Evolutionary conservation across 2,329 filamentous ascomycete genomes (phyloP).

Genomic region (Penicillium glabrum): DNA sequence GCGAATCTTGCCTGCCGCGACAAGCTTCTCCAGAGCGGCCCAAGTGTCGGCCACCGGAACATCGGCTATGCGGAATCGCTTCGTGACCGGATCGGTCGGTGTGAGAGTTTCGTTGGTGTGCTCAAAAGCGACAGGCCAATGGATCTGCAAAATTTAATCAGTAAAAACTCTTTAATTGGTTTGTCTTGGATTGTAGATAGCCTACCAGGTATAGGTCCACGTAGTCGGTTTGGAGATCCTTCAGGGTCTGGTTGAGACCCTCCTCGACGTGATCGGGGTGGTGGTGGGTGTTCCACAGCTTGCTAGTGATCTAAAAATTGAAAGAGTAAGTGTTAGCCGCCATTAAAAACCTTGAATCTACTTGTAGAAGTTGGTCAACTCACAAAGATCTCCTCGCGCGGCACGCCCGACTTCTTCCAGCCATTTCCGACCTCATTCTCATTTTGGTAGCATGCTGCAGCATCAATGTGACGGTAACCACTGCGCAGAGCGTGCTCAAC

Average conservation of each 20-base stretch:
- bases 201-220: slow-evolving; percentile 53
- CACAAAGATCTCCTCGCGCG: slow-evolving; percentile 34
- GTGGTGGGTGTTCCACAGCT: slow-evolving; percentile 60
- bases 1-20: slow-evolving; percentile 34
- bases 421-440: slow-evolving; percentile 33
- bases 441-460: slow-evolving; percentile 43
- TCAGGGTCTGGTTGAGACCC: slow-evolving; percentile 50
- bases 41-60: slow-evolving; percentile 35
- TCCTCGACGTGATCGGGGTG: slow-evolving; percentile 50
- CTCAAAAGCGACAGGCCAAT: slow-evolving; percentile 35
- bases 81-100: slow-evolving; percentile 25
- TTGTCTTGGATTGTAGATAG: neutral
- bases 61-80: slow-evolving; percentile 28
- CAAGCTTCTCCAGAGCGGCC: slow-evolving; percentile 36
- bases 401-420: slow-evolving; percentile 34
- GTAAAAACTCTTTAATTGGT: neutral
- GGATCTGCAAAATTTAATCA: slow-evolving; percentile 24
- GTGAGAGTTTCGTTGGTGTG: slow-evolving; percentile 30
- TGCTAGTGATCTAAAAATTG: slow-evolving; percentile 51
- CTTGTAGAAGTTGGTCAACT: slow-evolving; percentile 2
- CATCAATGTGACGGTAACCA: slow-evolving; percentile 45
- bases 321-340: slow-evolving; percentile 10
- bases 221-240: slow-evolving; percentile 54
- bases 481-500: slow-evolving; percentile 46
- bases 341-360: neutral